Evolutionary conservation across 805 yeast species (phyloP), one percentile per base, ranked within the genome.

Genomic region (Starmerella gropengiesseri): DNA sequence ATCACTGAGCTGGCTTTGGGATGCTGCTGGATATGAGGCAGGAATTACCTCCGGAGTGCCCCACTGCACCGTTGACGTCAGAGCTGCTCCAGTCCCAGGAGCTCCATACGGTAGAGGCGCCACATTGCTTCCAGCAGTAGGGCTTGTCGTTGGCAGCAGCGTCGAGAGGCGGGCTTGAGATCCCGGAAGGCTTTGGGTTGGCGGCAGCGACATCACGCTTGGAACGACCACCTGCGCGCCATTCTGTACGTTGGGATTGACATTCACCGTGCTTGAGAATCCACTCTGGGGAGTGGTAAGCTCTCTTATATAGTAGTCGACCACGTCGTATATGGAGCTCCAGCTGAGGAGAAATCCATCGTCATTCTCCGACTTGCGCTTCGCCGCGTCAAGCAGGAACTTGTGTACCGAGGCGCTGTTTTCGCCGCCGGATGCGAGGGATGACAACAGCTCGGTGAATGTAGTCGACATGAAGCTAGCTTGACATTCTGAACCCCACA

Each of bases 401-500:
- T 2, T 69, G 64, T n/a, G 81, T 78, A 16, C 70, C 67, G 0
- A 5, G 5, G 17, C 12, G 26, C 45, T 22, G 18, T 35, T 42
- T 7, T 13, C 25, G 17, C 12, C 29, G 21, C 43, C 45, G 22
- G 35, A 44, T 2, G 91, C 69, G 30, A 89, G 65, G 5, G 91
- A 78, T 2, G 93, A 77, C 44, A 89, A 65, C 69, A 89, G 72
- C 44, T 84, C 68, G 50, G 87, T 76, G 54, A 79, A 85, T 0
- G 94, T 74, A 0, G 97, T 81, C 40, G 84, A 74, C 65, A 86
- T 83, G 37, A 85, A 66, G 1, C 60, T 49, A 13, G 84, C 84
- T 47, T 78, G 85, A 54, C 82, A 77, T 46, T 75, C 76, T 2
- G 91, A 68, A 0, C 94, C 93, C 97, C 97, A 91, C 43, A 74